phyloP scores from a whole-genome alignment of 306 rosid species.

The Vachellia pachyceras region DNA sequence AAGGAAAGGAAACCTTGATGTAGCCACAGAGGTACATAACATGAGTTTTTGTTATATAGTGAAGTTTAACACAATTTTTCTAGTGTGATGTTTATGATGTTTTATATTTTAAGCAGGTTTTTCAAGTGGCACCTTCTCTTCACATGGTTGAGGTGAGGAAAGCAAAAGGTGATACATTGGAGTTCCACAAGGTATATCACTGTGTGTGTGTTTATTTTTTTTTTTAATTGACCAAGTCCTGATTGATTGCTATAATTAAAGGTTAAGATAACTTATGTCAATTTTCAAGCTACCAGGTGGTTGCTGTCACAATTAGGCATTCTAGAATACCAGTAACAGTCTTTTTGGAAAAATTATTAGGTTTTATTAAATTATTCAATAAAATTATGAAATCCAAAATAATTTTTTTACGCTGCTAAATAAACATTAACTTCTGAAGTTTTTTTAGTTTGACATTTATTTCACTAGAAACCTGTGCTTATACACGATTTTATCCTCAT shows the following conservation, averaged over 20 bases:
- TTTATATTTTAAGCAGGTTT: constrained; percentile 54
- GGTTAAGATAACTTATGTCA: neutral
- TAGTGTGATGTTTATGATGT: constrained; percentile 13
- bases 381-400: neutral
- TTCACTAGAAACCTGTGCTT: neutral
- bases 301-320: neutral
- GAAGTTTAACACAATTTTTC: neutral
- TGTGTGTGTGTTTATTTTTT: no score
- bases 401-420: neutral
- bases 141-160: constrained; percentile 98
- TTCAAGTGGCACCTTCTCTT: constrained; percentile 98
- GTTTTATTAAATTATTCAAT: neutral
- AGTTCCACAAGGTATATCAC: constrained; percentile 94
- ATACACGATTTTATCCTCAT: neutral
- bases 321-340: neutral
- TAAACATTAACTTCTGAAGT: neutral
- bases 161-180: constrained; percentile 98
- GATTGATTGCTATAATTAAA: neutral
- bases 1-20: constrained; percentile 95
- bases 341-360: neutral
- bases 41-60: constrained; percentile 5
- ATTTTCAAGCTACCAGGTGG: neutral
- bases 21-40: constrained; percentile 86
- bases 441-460: neutral
- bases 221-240: no score